Base-by-base conservation (phyloP, 148 eudicot genomes). In the Agrostemma githago region DNA sequence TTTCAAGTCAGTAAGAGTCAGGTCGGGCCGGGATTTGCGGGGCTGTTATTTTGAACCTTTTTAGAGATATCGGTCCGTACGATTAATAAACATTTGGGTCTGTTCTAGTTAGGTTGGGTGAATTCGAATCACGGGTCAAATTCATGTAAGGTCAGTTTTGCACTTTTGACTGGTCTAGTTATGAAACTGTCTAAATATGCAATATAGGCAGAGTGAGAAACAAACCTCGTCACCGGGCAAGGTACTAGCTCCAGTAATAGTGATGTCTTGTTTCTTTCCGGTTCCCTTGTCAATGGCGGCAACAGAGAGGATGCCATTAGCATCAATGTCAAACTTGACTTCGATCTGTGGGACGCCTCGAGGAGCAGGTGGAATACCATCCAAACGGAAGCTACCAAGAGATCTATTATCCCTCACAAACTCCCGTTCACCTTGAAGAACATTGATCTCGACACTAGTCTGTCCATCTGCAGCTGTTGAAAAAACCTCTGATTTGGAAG, bases 401-500 rank as follows among this genome's bases (percentile, higher is more conserved):
- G 98, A 93, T 68, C 91, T 91, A 81, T 93, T 91, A 82, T 93
- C 98, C 82, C 92, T 85, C 3, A 91, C 97, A 81, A 91, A 93
- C 77, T 93, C 98, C 72, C 97, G 83, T 77, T 93, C 97, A 34
- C 98, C 98, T 78, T 93, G 98, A 62, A 93, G 97, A 54, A 93
- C 95, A 77, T 86, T 93, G 61, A 93, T 89, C 77, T 93, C 98
- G 5, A 93, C 98, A 77, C 98, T 93, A 2, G 97, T 93, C 83
- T 93, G 97, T 54, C 98, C 98, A 84, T 93, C 98, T 34, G 98
- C 98, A 68, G 98, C 97, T 10, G 98, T 93, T n/a, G 98, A 93
- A 89, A 93, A 93, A 21, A 93, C 98, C 78, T 93, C 97, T 11
- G 97, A 93, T 76, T 93, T 93, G 62, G 97, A 93, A 16, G 98